phyloP scores from a whole-genome alignment of 129 eudicot genomes.

The Escallonia herrerae region DNA sequence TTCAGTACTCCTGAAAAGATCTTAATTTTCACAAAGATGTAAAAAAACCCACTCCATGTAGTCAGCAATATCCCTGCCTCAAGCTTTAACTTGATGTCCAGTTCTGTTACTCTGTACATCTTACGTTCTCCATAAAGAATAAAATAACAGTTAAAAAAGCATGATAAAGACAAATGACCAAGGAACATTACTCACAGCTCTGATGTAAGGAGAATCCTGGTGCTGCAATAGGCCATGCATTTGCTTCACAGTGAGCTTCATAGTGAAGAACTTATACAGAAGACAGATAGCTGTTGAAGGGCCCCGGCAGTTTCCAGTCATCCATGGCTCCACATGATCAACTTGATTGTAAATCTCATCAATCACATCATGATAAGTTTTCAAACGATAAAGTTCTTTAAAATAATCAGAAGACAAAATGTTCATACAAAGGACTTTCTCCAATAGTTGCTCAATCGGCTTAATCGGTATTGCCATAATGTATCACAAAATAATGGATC shows the following conservation, averaged over 20 bases:
- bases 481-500: background rate
- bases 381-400: constrained; percentile 82
- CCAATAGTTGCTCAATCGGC: constrained; percentile 79
- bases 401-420: constrained; percentile 93
- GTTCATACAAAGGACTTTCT: constrained; percentile 93
- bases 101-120: no score
- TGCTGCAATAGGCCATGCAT: constrained; percentile 89
- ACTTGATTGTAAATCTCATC: constrained; percentile 95
- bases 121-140: no score
- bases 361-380: constrained; percentile 87
- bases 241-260: constrained; percentile 93
- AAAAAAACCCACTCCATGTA: no score
- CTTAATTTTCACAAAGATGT: no score
- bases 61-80: no score
- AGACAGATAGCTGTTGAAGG: constrained; percentile 95
- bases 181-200: constrained; percentile 59
- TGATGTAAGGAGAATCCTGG: constrained; percentile 85
- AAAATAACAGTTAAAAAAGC: no score
- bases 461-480: constrained; percentile 77
- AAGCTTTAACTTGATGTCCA: no score
- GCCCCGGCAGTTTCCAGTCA: constrained; percentile 98
- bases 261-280: constrained; percentile 85
- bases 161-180: background rate
- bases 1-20: no score
- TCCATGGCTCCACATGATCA: constrained; percentile 98